Conservation (phyloP, 768 basidiomycete species). For the Auriscalpium microsporum region DNA sequence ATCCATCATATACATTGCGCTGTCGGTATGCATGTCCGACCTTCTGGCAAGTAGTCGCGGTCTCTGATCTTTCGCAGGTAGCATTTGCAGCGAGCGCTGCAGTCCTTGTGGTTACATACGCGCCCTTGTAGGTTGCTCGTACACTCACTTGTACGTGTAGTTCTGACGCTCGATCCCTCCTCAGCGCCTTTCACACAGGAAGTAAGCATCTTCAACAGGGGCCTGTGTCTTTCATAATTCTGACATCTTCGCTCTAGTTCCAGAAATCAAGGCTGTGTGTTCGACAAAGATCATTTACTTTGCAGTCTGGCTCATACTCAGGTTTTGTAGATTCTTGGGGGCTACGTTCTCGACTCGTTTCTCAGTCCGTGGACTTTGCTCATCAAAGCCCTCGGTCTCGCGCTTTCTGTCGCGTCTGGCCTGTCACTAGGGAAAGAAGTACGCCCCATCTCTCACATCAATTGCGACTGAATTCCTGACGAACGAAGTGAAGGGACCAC, state of each 20-base stretch:
- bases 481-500: conserved; percentile 46
- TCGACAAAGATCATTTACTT: neutral
- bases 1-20: conserved; percentile 51
- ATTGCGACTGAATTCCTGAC: neutral
- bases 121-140: conserved; percentile 50
- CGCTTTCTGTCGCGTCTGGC: conserved; percentile 78
- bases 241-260: conserved; percentile 35
- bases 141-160: neutral
- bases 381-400: conserved; percentile 77
- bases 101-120: conserved; percentile 53
- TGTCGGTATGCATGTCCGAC: conserved; percentile 42
- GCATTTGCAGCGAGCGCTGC: conserved; percentile 57
- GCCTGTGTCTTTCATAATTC: neutral
- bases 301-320: neutral
- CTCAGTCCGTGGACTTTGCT: conserved; percentile 80
- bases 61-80: conserved; percentile 30
- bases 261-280: conserved; percentile 70
- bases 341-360: conserved; percentile 82
- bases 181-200: conserved; percentile 71
- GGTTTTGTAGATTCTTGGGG: conserved; percentile 55
- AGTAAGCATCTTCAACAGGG: conserved; percentile 38
- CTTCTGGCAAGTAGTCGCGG: neutral
- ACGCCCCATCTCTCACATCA: conserved; percentile 16
- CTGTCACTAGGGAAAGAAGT: conserved; percentile 83
- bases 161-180: neutral